Evolutionary conservation across 495 filamentous ascomycete species (phyloP).

Genomic region (Coniosporium apollinis): DNA sequence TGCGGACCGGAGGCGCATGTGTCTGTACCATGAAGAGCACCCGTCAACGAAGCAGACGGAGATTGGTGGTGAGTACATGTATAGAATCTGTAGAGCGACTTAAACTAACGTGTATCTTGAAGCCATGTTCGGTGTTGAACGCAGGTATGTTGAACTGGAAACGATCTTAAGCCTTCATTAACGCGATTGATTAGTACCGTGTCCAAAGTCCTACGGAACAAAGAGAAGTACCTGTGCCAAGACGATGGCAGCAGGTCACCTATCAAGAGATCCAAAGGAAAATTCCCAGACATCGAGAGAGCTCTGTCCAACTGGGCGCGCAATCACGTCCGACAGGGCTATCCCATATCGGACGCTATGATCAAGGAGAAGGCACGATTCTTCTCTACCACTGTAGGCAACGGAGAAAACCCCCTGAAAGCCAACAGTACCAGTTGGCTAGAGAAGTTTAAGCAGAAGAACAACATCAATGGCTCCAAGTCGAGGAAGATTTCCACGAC

Average conservation of each 20-base stretch:
- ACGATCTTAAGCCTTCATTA: too few species aligned
- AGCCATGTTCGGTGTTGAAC: constrained; percentile 92
- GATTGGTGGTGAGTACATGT: constrained; percentile 60
- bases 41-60: constrained; percentile 94
- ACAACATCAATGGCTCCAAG: constrained; percentile 51
- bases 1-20: constrained; percentile 83
- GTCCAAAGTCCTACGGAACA: constrained; percentile 90
- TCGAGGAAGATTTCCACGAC: constrained; percentile 48
- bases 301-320: constrained; percentile 79
- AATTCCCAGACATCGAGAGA: constrained; percentile 88
- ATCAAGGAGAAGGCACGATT: constrained; percentile 78
- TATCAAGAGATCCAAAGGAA: constrained; percentile 75
- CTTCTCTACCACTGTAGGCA: constrained; percentile 64
- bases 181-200: constrained; percentile 54
- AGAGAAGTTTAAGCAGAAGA: constrained; percentile 93
- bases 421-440: constrained; percentile 65
- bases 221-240: constrained; percentile 86
- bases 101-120: constrained; percentile 10
- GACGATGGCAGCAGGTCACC: constrained; percentile 81
- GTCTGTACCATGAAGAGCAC: constrained; percentile 85
- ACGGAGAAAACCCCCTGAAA: constrained; percentile 60
- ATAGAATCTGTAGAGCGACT: background rate
- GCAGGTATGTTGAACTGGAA: constrained; percentile 68
- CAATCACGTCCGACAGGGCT: constrained; percentile 64
- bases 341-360: constrained; percentile 59